Conservation (phyloP, 1,284 basidiomycete species). For the Marasmius sp. region DNA sequence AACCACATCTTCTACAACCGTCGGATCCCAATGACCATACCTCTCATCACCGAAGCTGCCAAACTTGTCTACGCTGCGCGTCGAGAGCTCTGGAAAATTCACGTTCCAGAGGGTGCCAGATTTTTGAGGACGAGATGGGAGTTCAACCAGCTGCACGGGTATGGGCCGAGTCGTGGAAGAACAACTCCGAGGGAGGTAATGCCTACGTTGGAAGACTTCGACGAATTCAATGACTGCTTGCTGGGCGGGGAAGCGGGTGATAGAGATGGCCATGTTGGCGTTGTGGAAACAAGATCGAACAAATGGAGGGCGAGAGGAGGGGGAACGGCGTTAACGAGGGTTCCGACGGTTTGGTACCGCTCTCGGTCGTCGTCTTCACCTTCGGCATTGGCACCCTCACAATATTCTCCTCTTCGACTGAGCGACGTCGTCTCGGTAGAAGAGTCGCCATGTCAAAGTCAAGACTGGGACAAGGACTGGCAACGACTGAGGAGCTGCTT, state of each 20-base stretch:
- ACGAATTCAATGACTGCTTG: conserved; percentile 48
- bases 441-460: conserved; percentile 34
- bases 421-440: conserved; percentile 16
- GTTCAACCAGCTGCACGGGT: conserved; percentile 23
- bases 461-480: conserved; percentile 60
- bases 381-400: too few relatives aligned
- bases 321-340: conserved; percentile 4
- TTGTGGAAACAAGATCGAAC: background rate
- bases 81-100: conserved; percentile 48
- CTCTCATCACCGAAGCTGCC: conserved; percentile 56
- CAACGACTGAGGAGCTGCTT: conserved; percentile 51
- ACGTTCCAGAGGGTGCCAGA: conserved; percentile 30
- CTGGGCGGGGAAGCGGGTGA: conserved; percentile 24
- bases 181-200: conserved; percentile 20
- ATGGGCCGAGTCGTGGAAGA: background rate
- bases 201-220: conserved; percentile 60
- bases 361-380: background rate
- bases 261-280: background rate
- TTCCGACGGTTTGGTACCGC: background rate
- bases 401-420: background rate
- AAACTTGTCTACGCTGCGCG: conserved; percentile 63
- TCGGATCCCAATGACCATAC: conserved; percentile 38
- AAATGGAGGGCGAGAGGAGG: conserved; percentile 1
- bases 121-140: conserved; percentile 46
- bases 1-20: conserved; percentile 41